Evolutionary conservation across 2,329 filamentous ascomycete species (phyloP), one percentile per base, ranked within the genome.

Genomic region (Hirsutella thompsonii): DNA sequence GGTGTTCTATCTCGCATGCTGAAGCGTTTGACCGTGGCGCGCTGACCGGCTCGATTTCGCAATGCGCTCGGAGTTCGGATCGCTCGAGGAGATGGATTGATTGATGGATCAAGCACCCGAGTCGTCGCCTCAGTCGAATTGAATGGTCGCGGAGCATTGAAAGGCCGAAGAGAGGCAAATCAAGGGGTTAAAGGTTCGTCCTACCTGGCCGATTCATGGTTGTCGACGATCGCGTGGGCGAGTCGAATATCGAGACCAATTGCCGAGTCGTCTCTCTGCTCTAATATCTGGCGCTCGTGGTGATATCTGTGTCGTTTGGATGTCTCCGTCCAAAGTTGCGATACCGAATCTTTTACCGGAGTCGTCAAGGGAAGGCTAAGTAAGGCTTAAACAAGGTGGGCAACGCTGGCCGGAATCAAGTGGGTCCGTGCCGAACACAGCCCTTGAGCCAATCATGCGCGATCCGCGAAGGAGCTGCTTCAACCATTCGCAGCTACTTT

Each of bases 131-230:
- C 46, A 28, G 36, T 34, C 32, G 26, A 13, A 19, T 11, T 20
- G 16, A 16, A 29, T 34, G 16, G 14, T 23, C 32, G 28, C 8
- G 14, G 35, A 19, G 38, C 20, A 35, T 29, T 30, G 44, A 40
- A 50, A 47, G n/a, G 50, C 47, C 49, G 47, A 47, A 42, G 49
- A 5, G 28, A 40, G 45, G 47, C 47, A 47, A 51, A 42, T 47
- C 50, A 39, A 48, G 29, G 32, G 20, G 47, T 43, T 50, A 44
- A 47, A 51, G 55, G 50, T 49, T 46, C 50, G 54, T 55, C 66
- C 59, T 76, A 76, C 72, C 72, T 75, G 70, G 67, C 66, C 72
- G 68, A 60, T 76, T 76, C 72, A 76, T 76, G 56, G 59, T 67
- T 60, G 55, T 47, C 43, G n/a, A 33, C 21, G 35, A 34, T 41